Conservation (phyloP, 2,329 filamentous ascomycete genomes). For the Eutypella sp. region DNA sequence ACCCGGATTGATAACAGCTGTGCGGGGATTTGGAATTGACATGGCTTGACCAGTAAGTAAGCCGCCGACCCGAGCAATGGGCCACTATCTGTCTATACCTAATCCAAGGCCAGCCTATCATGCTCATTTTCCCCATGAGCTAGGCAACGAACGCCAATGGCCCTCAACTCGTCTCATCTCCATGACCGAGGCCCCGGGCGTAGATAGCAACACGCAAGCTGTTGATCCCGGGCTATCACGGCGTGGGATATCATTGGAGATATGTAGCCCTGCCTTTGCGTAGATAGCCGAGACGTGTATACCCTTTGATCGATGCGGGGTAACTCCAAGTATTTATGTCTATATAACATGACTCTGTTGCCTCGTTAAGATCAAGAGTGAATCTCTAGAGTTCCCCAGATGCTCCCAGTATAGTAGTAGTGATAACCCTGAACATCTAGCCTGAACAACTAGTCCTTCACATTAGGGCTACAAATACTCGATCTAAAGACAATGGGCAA, state of each 20-base stretch:
- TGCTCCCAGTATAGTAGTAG: not conserved
- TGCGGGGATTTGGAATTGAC: not conserved
- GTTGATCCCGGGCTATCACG: not conserved
- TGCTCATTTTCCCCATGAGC: not conserved
- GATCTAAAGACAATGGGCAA: conserved; percentile 27
- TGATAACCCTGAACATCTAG: no score
- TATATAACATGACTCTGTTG: not conserved
- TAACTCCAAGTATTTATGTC: not conserved
- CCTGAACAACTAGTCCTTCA: no score
- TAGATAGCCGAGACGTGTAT: no score
- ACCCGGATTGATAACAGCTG: no score
- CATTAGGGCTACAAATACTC: no score
- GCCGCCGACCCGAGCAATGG: not conserved
- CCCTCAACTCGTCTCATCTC: not conserved
- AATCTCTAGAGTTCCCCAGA: not conserved
- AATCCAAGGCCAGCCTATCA: not conserved
- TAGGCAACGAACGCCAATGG: not conserved
- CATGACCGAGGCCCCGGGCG: not conserved
- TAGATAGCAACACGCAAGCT: not conserved
- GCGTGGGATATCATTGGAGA: not conserved
- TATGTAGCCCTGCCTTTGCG: no score
- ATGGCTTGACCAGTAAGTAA: not conserved
- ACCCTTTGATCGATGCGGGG: not conserved
- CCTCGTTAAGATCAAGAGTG: no score
- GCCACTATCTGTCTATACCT: not conserved